Evolutionary conservation across 345 rosid genomes (phyloP).

Genomic region (Capsella bursapastoris): DNA sequence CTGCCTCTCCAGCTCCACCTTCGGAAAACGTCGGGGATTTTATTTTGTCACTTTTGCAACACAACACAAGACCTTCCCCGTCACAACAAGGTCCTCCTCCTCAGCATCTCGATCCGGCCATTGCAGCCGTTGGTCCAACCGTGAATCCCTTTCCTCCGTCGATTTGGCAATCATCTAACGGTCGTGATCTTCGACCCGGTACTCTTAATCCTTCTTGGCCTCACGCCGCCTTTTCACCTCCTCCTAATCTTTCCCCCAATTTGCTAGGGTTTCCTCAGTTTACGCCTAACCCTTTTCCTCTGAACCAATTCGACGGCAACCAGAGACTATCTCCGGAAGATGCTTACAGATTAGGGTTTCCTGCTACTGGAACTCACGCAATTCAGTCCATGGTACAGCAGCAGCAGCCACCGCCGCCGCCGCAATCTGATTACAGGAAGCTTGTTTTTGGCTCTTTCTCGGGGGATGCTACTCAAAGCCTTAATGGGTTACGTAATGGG

Average conservation of each 20-base stretch:
- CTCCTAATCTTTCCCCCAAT: slow-evolving; percentile 52
- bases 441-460: slow-evolving; percentile 69
- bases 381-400: slow-evolving; percentile 49
- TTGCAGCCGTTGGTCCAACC: slow-evolving; percentile 78
- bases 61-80: slow-evolving; percentile 34
- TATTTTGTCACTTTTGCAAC: slow-evolving; percentile 76
- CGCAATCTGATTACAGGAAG: slow-evolving; percentile 44
- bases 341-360: slow-evolving; percentile 55
- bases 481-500: slow-evolving; percentile 45
- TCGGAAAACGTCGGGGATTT: slow-evolving; percentile 71
- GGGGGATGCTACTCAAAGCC: slow-evolving; percentile 47
- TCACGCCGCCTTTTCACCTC: slow-evolving; percentile 43
- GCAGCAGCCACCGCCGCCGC: slow-evolving; percentile 27
- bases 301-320: slow-evolving; percentile 45
- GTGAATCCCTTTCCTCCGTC: slow-evolving; percentile 43
- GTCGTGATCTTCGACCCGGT: slow-evolving; percentile 37
- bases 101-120: slow-evolving; percentile 70
- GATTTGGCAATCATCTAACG: slow-evolving; percentile 49
- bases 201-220: slow-evolving; percentile 50
- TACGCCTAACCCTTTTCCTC: slow-evolving; percentile 39
- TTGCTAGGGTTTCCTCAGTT: slow-evolving; percentile 61
- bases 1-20: slow-evolving; percentile 53
- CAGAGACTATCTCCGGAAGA: slow-evolving; percentile 53
- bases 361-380: slow-evolving; percentile 39
- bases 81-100: slow-evolving; percentile 5